phyloP scores from a whole-genome alignment of 441 rosid genomes.

The Kokia cookei region DNA sequence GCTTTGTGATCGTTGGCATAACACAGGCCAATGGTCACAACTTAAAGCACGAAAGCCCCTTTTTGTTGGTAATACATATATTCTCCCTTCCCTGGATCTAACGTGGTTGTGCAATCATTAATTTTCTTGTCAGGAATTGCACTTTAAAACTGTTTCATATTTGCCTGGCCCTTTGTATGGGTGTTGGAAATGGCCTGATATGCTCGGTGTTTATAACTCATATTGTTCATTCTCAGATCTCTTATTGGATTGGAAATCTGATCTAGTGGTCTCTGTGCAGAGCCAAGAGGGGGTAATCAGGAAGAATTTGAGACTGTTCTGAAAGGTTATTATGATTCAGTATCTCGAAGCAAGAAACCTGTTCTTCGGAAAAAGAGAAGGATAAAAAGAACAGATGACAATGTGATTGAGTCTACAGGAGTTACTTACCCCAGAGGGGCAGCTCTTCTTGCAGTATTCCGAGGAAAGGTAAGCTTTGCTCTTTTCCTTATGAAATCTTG shows the following conservation, averaged over 20 bases:
- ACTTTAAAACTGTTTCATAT: constrained; percentile 2
- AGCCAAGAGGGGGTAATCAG: constrained; percentile 88
- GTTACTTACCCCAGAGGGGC: constrained; percentile 58
- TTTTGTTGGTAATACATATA: constrained; percentile 58
- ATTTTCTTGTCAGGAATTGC: neutral
- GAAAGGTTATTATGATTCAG: constrained; percentile 67
- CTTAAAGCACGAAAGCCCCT: constrained; percentile 62
- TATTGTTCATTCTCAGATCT: constrained; percentile 13
- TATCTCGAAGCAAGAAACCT: constrained; percentile 34
- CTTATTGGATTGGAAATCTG: constrained; percentile 9
- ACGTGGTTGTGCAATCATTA: neutral
- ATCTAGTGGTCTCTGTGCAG: constrained; percentile 34
- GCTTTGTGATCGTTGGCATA: constrained; percentile 78
- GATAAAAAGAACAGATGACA: constrained; percentile 37
- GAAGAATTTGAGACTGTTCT: constrained; percentile 78
- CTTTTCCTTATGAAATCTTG: neutral
- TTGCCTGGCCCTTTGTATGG: constrained; percentile 1
- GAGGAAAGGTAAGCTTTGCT: constrained; percentile 70
- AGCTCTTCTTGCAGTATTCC: constrained; percentile 90
- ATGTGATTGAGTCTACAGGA: constrained; percentile 31
- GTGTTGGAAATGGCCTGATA: constrained; percentile 5
- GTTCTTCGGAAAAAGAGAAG: constrained; percentile 48
- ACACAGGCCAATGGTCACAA: constrained; percentile 89
- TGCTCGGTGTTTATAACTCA: neutral
- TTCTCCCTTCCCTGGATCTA: neutral